These are phyloP conservation scores for Cutaneotrichosporon daszewskae DNA, from an alignment of 1,284 basidiomycete species.

Conservation along the genomic window DNA sequence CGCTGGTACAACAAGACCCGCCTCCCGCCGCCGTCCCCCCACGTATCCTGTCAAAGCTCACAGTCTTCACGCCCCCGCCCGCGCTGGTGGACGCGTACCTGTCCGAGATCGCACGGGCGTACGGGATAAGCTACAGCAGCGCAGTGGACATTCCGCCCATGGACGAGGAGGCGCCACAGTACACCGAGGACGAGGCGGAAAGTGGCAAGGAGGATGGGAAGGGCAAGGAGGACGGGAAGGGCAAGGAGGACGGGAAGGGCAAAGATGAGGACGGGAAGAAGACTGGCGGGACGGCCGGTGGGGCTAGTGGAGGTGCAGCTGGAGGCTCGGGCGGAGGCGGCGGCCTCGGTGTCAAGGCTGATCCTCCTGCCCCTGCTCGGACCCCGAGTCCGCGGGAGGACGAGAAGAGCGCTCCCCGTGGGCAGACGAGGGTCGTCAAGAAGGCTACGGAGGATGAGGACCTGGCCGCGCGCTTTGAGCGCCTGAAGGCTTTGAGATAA, in stretches of 20 bases:
- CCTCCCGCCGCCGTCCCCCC: conserved; percentile 51
- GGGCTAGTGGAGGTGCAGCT: too few species aligned
- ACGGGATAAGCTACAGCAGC: conserved; percentile 63
- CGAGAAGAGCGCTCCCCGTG: not conserved
- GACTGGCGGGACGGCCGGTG: not conserved
- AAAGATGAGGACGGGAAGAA: not conserved
- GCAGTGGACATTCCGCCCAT: not conserved
- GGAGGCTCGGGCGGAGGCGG: too few species aligned
- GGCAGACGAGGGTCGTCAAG: conserved; percentile 12
- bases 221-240: conserved; percentile 13
- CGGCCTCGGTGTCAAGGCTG: too few species aligned
- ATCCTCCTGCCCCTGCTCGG: too few species aligned
- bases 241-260: not conserved
- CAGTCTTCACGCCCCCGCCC: conserved; percentile 61
- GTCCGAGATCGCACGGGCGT: conserved; percentile 78
- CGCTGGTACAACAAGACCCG: conserved; percentile 46
- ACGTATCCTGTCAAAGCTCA: conserved; percentile 59
- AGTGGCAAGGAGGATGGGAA: conserved; percentile 38
- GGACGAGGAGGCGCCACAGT: too few species aligned
- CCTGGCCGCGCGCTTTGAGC: conserved; percentile 39
- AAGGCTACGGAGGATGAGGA: conserved; percentile 40
- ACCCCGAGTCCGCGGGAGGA: too few species aligned
- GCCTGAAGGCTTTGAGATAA: conserved; percentile 34
- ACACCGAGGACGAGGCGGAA: conserved; percentile 10
- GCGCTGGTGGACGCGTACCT: conserved; percentile 83